Base-by-base conservation (phyloP, 805 yeast genomes). In the Lipomyces spencermartinsiae region DNA sequence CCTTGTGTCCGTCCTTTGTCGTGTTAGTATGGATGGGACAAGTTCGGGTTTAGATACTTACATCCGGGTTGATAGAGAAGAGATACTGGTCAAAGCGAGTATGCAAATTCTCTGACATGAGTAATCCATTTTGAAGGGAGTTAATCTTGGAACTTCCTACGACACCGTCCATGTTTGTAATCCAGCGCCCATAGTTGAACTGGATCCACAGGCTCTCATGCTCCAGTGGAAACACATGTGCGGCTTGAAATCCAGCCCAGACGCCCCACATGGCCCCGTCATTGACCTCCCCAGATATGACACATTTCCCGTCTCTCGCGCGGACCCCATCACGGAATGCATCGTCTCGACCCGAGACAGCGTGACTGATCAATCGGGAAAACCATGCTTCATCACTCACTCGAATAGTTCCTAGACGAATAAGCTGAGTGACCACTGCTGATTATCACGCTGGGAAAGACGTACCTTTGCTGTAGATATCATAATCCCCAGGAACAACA, bases 271-370 rank as follows among this genome's bases (percentile, higher is more conserved):
- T 12, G 56, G 56, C 56, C 33, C 29, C 29, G 2, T 53, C 56
- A 22, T 53, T 53, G 33, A 53, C 31, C 33, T 53, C 56, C 29
- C 56, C 56, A 8, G 56, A 53, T 53, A 53, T 53, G 56, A 53
- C 33, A 53, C 56, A 53, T 53, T 53, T 53, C 12, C 33, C 56
- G 33, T 53, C 31, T 53, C 56, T 53, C 56, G 29, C 56, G 56
- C 56, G 56, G 22, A 49, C 54, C 29, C 54, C 54, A 4, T 49
- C 54, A 0, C 56, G 56, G 56, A 53, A 53, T 53, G 33, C 56
- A 53, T 53, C 56, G 16, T 53, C 56, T 53, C 56, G 56, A 53
- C 56, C 56, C 31, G 56, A 53, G 56, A 53, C 56, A 19, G 31
- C 14, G 56, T 19, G 33, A 53, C 56, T 53, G 56, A 53, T 53